These are phyloP conservation scores for Acacia confusa DNA, from an alignment of 306 rosid genomes.

Conservation along the genomic window DNA sequence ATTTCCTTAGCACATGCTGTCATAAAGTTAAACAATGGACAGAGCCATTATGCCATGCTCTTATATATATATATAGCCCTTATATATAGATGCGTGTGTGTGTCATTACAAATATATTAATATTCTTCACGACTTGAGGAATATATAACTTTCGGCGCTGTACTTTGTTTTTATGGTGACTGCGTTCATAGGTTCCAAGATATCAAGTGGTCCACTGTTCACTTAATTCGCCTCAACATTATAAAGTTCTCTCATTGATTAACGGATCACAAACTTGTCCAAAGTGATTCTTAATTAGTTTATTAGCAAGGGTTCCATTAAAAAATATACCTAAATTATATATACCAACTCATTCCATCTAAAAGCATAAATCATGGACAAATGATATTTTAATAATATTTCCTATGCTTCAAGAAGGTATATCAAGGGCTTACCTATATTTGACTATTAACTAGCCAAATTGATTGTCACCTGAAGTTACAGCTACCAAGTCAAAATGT, in stretches of 20 bases:
- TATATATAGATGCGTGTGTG: neutral
- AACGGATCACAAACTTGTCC: neutral
- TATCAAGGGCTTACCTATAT: slow-evolving; percentile 9
- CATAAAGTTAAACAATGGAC: neutral
- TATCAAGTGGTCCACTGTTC: neutral
- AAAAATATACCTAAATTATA: neutral
- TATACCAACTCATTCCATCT: neutral
- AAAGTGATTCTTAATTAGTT: neutral
- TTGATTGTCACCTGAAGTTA: slow-evolving; percentile 18
- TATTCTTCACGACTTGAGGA: neutral
- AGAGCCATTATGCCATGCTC: slow-evolving; percentile 12
- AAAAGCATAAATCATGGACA: neutral
- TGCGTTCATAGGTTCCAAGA: neutral
- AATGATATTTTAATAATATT: neutral
- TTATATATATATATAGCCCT: neutral
- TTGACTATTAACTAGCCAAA: neutral
- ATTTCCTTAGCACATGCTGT: neutral
- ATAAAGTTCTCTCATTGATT: neutral
- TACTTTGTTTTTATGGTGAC: neutral
- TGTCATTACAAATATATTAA: neutral
- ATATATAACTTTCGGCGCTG: neutral
- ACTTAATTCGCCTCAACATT: neutral
- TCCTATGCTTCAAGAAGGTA: neutral
- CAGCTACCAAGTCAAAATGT: slow-evolving; percentile 17
- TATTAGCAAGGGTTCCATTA: neutral